phyloP scores from a whole-genome alignment of 371 early-diverging fungal species.

The Rhizomucor pusillus region DNA sequence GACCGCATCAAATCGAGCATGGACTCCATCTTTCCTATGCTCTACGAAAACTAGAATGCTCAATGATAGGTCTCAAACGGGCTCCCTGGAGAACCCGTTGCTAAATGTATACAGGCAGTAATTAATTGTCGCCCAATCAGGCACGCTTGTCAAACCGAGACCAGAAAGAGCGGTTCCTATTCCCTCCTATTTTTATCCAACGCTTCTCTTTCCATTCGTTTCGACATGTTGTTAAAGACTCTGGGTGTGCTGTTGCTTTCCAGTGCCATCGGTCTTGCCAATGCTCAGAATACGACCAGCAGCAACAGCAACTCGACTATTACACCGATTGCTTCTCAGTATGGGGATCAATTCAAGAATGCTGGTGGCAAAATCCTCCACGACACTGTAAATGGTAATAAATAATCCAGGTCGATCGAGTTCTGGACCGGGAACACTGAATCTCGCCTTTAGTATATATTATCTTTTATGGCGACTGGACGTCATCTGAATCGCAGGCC shows the following conservation, averaged over 20 bases:
- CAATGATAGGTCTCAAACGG: too few relatives aligned
- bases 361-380: conserved; percentile 39
- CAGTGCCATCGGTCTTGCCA: conserved; percentile 1
- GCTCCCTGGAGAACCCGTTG: too few relatives aligned
- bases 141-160: too few relatives aligned
- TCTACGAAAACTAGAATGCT: too few relatives aligned
- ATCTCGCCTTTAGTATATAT: conserved; percentile 29
- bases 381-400: conserved; percentile 44
- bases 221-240: conserved; percentile 8
- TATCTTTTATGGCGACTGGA: conserved; percentile 55
- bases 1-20: too few relatives aligned
- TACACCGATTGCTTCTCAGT: conserved; percentile 21
- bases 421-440: background rate
- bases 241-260: conserved; percentile 17
- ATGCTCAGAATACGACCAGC: conserved; percentile 10
- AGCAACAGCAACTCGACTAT: background rate
- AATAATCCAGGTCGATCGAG: too few relatives aligned
- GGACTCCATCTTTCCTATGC: too few relatives aligned
- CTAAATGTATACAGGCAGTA: too few relatives aligned
- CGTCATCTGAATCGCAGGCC: conserved; percentile 21
- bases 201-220: too few relatives aligned
- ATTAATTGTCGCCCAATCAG: too few relatives aligned
- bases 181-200: too few relatives aligned
- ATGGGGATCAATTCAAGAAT: conserved; percentile 30
- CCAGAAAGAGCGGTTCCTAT: too few relatives aligned